Evolutionary conservation across 345 rosid genomes (phyloP), one percentile per base, ranked within the genome.

Genomic region (Rhodomyrtus tomentosa): DNA sequence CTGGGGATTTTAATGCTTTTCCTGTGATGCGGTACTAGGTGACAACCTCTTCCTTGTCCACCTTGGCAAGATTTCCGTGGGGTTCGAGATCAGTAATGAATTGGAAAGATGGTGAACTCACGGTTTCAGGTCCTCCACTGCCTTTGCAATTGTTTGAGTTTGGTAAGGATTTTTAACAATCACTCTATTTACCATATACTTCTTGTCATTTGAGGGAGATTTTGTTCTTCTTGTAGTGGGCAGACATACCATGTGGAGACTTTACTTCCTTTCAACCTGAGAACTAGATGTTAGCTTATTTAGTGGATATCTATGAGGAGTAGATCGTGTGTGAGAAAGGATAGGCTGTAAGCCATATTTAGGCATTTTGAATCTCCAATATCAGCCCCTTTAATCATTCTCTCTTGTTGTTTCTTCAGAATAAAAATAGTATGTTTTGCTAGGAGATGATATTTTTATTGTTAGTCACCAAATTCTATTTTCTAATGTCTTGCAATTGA

Each of bases 131-230:
- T 81, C 89, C 94, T 88, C 90, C 86, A 18, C 73, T 89, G 88
- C 92, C 36, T 29, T 85, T 95, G 91, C 96, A 95, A 86, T 92
- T 95, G 83, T 94, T 88, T 89, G 96, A 94, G 88, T 95, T 94
- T 86, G 98, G 98, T 93, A 89, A 87, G 85, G 51, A 80, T 88
- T 81, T 81, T 86, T 25, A 68, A 68, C 76, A 9, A 22, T 32
- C 45, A 10, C 76, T 36, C 76, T 68, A 18, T 32, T 32, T 32
- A 16, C 45, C 13, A 7, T 16, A 32, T 32, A 32, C 49, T 80
- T 51, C 54, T 62, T n/a, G 10, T n/a, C 24, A n/a, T 20, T 42
- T 54, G 74, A 29, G 27, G 27, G 8, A 42, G 27, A 82, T 13
- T 50, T 50, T 85, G 50, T 72, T 50, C 8, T 72, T 42, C 68